Conservation (phyloP, 805 yeast genomes). For the Brettanomyces sp. region DNA sequence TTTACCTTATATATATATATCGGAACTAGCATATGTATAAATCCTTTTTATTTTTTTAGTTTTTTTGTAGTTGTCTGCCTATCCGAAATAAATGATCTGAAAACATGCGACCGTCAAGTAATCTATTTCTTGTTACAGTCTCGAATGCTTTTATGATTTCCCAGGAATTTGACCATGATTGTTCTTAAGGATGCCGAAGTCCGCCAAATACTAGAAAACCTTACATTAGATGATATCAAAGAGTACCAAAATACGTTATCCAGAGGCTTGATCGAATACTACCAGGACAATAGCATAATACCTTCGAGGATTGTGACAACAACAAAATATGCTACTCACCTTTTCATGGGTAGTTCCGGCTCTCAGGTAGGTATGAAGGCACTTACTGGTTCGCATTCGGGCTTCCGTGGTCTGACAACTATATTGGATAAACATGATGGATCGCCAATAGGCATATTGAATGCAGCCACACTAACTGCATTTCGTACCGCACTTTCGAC, state of each 20-base stretch:
- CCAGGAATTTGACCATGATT: slow-evolving; percentile 18
- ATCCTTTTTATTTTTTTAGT: no score
- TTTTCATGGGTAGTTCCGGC: slow-evolving; percentile 61
- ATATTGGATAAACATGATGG: slow-evolving; percentile 45
- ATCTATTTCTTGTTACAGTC: not conserved
- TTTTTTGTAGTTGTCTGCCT: no score
- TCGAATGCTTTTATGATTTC: not conserved
- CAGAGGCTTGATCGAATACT: slow-evolving; percentile 31
- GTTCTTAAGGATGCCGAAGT: slow-evolving; percentile 25
- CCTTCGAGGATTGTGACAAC: slow-evolving; percentile 46
- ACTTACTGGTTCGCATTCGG: slow-evolving; percentile 46
- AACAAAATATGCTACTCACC: slow-evolving; percentile 36
- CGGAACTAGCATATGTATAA: no score
- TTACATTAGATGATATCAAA: slow-evolving; percentile 20
- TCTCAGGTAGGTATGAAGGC: slow-evolving; percentile 51
- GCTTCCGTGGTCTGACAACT: slow-evolving; percentile 50
- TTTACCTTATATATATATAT: no score
- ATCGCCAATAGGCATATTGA: slow-evolving; percentile 40
- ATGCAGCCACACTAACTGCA: slow-evolving; percentile 53
- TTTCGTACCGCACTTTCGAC: slow-evolving; percentile 59
- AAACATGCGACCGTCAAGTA: not conserved
- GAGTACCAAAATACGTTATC: slow-evolving; percentile 29
- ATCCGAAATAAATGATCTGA: no score
- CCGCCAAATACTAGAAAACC: slow-evolving; percentile 17
- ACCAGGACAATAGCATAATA: slow-evolving; percentile 33